Conservation (phyloP, 805 yeast species). For the Candida michaelii region DNA sequence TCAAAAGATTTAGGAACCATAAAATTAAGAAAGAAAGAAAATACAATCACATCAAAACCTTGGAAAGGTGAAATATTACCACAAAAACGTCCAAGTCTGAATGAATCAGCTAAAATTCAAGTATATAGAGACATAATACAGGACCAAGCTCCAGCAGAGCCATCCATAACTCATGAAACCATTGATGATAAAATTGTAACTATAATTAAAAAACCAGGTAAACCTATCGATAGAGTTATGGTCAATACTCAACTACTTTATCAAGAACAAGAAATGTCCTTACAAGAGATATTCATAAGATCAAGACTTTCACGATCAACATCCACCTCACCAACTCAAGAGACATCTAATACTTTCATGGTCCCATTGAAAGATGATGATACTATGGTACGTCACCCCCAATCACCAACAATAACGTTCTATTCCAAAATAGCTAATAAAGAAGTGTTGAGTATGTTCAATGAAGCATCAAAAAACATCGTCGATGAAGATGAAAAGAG, state of each 20-base stretch:
- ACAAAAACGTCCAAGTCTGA: conserved; percentile 30
- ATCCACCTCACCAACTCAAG: background rate
- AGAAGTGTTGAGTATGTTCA: conserved; percentile 76
- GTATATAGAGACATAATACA: conserved; percentile 26
- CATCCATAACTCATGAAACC: conserved; percentile 9
- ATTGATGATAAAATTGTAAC: conserved; percentile 31
- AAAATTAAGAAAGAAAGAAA: conserved; percentile 61
- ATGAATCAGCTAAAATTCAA: conserved; percentile 23
- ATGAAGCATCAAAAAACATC: conserved; percentile 44
- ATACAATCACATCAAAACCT: conserved; percentile 49
- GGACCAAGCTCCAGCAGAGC: background rate
- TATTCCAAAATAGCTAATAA: conserved; percentile 72
- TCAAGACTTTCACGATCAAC: conserved; percentile 10
- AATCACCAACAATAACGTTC: conserved; percentile 78
- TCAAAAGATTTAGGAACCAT: conserved; percentile 54
- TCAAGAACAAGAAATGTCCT: conserved; percentile 54
- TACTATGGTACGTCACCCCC: conserved; percentile 25
- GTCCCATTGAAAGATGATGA: conserved; percentile 41
- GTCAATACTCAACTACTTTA: conserved; percentile 61
- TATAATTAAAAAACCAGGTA: conserved; percentile 54
- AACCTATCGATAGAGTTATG: conserved; percentile 57
- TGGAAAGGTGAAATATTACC: conserved; percentile 65
- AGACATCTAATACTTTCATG: conserved; percentile 11
- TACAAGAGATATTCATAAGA: conserved; percentile 61
- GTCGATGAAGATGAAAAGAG: conserved; percentile 27